Evolutionary conservation across 257 asterid genomes (phyloP), one percentile per base, ranked within the genome.

Genomic region (Handroanthus guayacan): DNA sequence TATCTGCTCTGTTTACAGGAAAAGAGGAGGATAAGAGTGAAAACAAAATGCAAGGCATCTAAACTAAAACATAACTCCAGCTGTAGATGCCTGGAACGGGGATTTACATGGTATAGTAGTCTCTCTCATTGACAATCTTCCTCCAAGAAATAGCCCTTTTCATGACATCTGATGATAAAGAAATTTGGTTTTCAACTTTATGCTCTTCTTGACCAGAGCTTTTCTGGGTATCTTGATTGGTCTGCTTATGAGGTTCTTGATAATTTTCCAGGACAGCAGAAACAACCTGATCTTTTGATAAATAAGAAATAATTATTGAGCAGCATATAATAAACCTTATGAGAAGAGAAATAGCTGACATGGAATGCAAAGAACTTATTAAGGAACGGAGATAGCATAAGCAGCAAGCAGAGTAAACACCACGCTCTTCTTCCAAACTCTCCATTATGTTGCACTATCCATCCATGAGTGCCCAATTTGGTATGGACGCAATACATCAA

Each of bases 281-380:
- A 34, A 86, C 93, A 83, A 88, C 93, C 96, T 90, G 96, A 77
- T 82, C 90, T 84, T 82, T 87, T 84, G 87, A 84, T 70, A 80
- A 82, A 84, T 77, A 82, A 79, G 60, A 80, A 71, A 78, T 48
- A 75, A 67, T 79, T 79, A 75, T 75, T 71, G 83, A 76, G 79
- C 78, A 84, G 77, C 68, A 79, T 62, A 56, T 43, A 60, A 36
- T 13, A 73, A 20, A 20, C 50, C 75, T 69, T 61, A 37, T 38
- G 70, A 76, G 71, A 43, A 56, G 75, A 71, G 67, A 78, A 72
- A 72, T 45, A 58, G 54, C 57, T 57, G 81, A 63, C 71, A 63
- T 52, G 71, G 48, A 73, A 69, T 56, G 60, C 55, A 41, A 68
- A 62, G 65, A 78, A 54, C 34, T 9, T 37, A 70, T 34, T 39